phyloP scores from a whole-genome alignment of 768 basidiomycete species.

The Mycena maculata region DNA sequence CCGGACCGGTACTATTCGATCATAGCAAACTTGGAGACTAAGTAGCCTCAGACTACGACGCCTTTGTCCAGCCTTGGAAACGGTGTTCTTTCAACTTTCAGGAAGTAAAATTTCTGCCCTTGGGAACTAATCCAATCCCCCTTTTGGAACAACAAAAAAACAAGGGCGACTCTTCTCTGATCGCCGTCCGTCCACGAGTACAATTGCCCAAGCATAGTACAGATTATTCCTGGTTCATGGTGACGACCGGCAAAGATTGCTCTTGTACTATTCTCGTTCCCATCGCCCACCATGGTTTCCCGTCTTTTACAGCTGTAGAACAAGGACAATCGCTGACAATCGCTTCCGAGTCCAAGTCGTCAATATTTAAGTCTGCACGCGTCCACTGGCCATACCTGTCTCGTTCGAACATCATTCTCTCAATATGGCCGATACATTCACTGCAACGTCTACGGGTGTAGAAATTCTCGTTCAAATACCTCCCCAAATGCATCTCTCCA shows the following conservation, averaged over 20 bases:
- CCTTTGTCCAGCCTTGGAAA: no score
- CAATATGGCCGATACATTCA: background rate
- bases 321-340: constrained; percentile 12
- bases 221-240: background rate
- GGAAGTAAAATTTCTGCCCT: background rate
- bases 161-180: constrained; percentile 4
- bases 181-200: constrained; percentile 13
- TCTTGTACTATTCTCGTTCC: constrained; percentile 4
- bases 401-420: background rate
- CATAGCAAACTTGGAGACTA: no score
- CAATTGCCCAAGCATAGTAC: background rate
- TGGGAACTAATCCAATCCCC: background rate
- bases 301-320: background rate
- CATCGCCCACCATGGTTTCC: constrained; percentile 16
- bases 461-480: constrained; percentile 9
- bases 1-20: no score
- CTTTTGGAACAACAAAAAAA: constrained; percentile 3
- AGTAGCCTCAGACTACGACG: no score
- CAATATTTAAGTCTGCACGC: constrained; percentile 2
- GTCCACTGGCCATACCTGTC: no score
- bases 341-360: background rate
- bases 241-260: constrained; percentile 3
- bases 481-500: background rate
- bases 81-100: no score
- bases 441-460: constrained; percentile 1